Percentiles rank a stretch among this genome's conserved stretches.
Evolutionary conservation across 495 filamentous ascomycete species (phyloP).

Genomic region (Penicillium roqueforti): DNA sequence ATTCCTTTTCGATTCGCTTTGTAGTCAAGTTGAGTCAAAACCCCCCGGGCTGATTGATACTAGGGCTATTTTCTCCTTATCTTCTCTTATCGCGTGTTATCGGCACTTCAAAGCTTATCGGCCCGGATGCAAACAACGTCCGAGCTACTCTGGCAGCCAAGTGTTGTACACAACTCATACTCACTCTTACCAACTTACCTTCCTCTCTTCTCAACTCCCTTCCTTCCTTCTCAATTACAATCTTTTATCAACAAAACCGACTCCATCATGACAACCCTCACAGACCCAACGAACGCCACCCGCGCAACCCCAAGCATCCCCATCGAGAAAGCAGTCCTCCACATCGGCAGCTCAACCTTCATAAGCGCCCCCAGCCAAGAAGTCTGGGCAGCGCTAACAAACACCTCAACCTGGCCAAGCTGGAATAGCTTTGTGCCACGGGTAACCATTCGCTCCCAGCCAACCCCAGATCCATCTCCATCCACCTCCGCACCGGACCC

Average conservation of each 20-base stretch:
- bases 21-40: no score
- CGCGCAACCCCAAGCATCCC: constrained; percentile 35
- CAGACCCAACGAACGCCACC: constrained; percentile 21
- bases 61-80: neutral
- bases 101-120: neutral
- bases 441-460: constrained; percentile 40
- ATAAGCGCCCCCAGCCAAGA: constrained; percentile 31
- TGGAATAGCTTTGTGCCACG: constrained; percentile 45
- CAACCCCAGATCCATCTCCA: neutral
- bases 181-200: neutral
- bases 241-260: neutral
- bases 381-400: constrained; percentile 36
- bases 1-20: no score
- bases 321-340: constrained; percentile 25
- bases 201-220: neutral
- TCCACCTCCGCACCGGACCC: neutral
- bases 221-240: neutral
- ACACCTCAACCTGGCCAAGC: constrained; percentile 41
- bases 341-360: constrained; percentile 32
- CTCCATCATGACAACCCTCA: constrained; percentile 14
- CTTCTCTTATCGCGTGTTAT: constrained; percentile 2
- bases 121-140: constrained; percentile 5
- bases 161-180: neutral
- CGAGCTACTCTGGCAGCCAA: neutral
- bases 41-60: no score